A percentile compares a stretch with the other conserved stretches of the same genome.
Evolutionary conservation across 495 filamentous ascomycete species (phyloP).

Genomic region (Xylaria nigripes): DNA sequence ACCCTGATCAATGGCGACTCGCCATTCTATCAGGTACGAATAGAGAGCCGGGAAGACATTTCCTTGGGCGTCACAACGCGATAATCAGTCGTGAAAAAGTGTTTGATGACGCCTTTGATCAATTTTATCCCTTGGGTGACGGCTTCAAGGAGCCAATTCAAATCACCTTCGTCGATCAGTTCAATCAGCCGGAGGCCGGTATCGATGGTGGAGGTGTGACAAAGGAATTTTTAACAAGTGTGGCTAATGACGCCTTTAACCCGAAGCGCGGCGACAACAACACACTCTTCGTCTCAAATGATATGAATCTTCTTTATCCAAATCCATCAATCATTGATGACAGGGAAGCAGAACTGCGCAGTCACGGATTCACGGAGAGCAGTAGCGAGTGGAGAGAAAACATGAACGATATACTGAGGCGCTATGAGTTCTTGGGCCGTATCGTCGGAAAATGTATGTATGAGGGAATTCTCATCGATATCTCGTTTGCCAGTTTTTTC

Average conservation of each 20-base stretch:
- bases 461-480: slow-evolving; percentile 92
- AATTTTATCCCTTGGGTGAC: slow-evolving; percentile 75
- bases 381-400: slow-evolving; percentile 45
- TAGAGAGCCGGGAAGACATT: slow-evolving; percentile 30
- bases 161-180: slow-evolving; percentile 93
- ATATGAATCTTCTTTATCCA: slow-evolving; percentile 83
- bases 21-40: slow-evolving; percentile 42
- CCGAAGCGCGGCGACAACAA: slow-evolving; percentile 21
- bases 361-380: slow-evolving; percentile 43
- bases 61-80: slow-evolving; percentile 66
- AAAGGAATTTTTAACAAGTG: slow-evolving; percentile 91
- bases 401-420: slow-evolving; percentile 55
- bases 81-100: slow-evolving; percentile 70
- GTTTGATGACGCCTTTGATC: slow-evolving; percentile 77
- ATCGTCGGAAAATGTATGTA: slow-evolving; percentile 96
- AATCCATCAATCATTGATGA: slow-evolving; percentile 77
- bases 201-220: slow-evolving; percentile 97
- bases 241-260: slow-evolving; percentile 81
- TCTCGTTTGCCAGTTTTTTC: slow-evolving; percentile 92
- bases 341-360: slow-evolving; percentile 49
- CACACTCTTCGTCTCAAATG: slow-evolving; percentile 73
- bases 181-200: slow-evolving; percentile 77
- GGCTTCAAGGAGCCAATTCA: slow-evolving; percentile 94
- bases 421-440: slow-evolving; percentile 87
- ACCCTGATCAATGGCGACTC: slow-evolving; percentile 73